Evolutionary conservation across 148 eudicot species (phyloP), one percentile per base, ranked within the genome.

Genomic region (Simmondsia chinensis): DNA sequence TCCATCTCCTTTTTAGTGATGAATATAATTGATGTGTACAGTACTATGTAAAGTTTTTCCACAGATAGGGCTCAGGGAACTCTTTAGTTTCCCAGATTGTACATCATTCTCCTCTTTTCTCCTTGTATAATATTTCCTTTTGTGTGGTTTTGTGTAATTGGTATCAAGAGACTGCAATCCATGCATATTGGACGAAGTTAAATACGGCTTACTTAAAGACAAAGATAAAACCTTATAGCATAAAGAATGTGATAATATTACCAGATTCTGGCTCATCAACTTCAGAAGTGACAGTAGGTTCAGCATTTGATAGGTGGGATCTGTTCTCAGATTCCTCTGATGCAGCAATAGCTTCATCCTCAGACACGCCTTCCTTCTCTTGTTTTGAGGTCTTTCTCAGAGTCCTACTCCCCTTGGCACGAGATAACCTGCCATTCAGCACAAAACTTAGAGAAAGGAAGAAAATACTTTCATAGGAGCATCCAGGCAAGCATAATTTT

Each of bases 361-460:
- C 57, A 44, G 60, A 39, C 15, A 35, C 35, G 16, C 33, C 49
- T 54, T 82, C 78, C 52, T 26, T 43, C 33, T 50, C 59, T 44
- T 39, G 68, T 59, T 49, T 76, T 11, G 58, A 31, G 42, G 47
- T 74, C 62, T 79, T 68, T 56, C 67, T 53, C 34, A 67, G 81
- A 52, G 86, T 72, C 57, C 68, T 68, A 64, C 72, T 85, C 33
- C 85, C 71, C 68, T 63, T 79, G 10, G 24, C 64, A 43, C 59
- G 60, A 49, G 82, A 63, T 28, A 73, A 65, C 54, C 94, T 79
- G 75, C 39, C 51, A 57, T 35, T 50, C 37, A 58, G 25, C 25
- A 32, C 23, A 25, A 43, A 55, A 17, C 39, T 22, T 53, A 59
- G 54, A 9, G 42, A 20, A 42, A 17, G 37, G 33, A 41, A 10